These are phyloP conservation scores for Floccularia luteovirens DNA, from an alignment of 768 basidiomycete species.

Conservation along the genomic window DNA sequence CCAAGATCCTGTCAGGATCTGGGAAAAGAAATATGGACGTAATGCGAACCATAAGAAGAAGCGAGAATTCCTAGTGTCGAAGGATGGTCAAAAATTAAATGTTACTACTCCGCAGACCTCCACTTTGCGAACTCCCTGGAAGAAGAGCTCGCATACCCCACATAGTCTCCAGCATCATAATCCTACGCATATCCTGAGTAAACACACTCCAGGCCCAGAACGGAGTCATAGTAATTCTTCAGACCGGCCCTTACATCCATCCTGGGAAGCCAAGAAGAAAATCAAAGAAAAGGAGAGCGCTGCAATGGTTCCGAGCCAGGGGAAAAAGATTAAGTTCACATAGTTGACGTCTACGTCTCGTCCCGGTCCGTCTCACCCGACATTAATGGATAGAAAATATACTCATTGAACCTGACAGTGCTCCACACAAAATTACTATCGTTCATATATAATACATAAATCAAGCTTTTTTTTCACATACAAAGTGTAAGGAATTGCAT, in stretches of 20 bases:
- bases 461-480: too few species aligned
- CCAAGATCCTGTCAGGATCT: constrained; percentile 53
- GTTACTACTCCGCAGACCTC: neutral
- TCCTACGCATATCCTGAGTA: constrained; percentile 1
- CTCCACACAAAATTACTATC: too few species aligned
- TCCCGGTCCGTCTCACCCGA: too few species aligned
- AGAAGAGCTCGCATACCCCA: constrained; percentile 3
- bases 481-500: too few species aligned
- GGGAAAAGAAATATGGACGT: constrained; percentile 94
- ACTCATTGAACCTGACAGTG: too few species aligned
- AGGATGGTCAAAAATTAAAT: constrained; percentile 4
- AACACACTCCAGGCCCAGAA: constrained; percentile 3
- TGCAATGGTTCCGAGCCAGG: constrained; percentile 60
- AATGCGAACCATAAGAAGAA: constrained; percentile 90
- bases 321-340: constrained; percentile 78
- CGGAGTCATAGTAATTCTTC: too few species aligned
- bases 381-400: too few species aligned
- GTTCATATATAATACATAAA: too few species aligned
- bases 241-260: constrained; percentile 69
- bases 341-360: too few species aligned
- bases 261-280: constrained; percentile 92
- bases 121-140: neutral
- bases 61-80: constrained; percentile 20
- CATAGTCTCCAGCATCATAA: constrained; percentile 9
- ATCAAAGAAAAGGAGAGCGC: constrained; percentile 62